Evolutionary conservation across 176 grass and related monocot species (phyloP), one percentile per base, ranked within the genome.

Genomic region (Panicum miliaceum): DNA sequence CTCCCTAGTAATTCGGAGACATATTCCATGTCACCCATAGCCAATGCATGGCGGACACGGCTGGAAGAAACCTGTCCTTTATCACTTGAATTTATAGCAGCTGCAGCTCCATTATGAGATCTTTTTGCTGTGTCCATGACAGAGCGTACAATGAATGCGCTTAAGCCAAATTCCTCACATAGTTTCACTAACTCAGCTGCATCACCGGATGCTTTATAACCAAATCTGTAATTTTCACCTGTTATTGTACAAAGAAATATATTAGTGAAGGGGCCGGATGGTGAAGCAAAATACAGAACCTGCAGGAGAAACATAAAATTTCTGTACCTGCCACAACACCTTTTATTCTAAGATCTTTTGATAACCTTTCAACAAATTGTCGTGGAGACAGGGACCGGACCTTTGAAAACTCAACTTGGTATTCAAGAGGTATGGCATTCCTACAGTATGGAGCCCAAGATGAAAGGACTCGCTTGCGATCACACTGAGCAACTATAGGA

Each of bases 141-240:
- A 62, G 89, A 84, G 11, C 68, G 66, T 45, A 87, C 84, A 68
- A 90, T 90, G 19, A 84, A 90, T 60, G 89, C 89, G 53, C 80
- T 90, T 68, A 87, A 75, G 68, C 80, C 84, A 37, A 87, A 90
- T 82, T 87, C 89, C 19, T 90, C 84, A 53, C 89, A 90, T 68
- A 90, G 34, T 61, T 80, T 90, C 51, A 75, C 80, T 67, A 90
- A 79, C 68, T 90, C 80, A 84, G 89, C 32, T 68, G 96, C 89
- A 81, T 99, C 93, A 84, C 96, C 93, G 29, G 96, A 93, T 77
- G 96, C 93, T 88, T 91, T 99, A 75, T 99, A 99, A n/a, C 96
- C 96, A 82, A 99, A 99, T 88, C 96, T 90, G 50, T 99, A 99
- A 79, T 99, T 99, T 76, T 95, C 91, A 70, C 96, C 96, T 99